phyloP scores from a whole-genome alignment of 768 basidiomycete species.

The Russula emetica region DNA sequence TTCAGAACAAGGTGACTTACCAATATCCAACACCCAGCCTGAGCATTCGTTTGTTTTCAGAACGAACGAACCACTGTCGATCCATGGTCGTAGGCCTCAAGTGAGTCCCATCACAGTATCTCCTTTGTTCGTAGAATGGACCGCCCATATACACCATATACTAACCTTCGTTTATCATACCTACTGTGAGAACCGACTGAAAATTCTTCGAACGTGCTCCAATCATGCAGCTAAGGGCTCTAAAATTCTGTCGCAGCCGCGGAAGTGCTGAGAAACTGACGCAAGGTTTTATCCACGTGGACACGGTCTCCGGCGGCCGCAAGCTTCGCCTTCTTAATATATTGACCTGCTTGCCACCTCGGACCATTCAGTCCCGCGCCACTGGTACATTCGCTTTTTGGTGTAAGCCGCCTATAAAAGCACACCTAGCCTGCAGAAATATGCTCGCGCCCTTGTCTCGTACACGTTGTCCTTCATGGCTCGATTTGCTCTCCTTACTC shows the following conservation, averaged over 20 bases:
- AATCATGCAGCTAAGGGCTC: no score
- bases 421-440: neutral
- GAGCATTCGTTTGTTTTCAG: neutral
- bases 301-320: neutral
- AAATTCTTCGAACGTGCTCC: neutral
- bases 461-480: constrained; percentile 4
- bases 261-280: neutral
- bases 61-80: neutral
- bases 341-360: neutral
- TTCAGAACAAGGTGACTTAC: neutral
- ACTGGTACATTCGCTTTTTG: neutral
- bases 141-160: no score
- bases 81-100: no score
- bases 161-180: no score
- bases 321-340: neutral
- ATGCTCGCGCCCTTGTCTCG: neutral
- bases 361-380: neutral
- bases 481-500: constrained; percentile 16
- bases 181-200: no score
- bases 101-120: no score
- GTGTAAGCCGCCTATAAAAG: neutral
- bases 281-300: neutral
- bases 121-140: no score
- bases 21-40: neutral
- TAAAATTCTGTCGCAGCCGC: neutral